Percentiles rank a stretch among this genome's conserved stretches.
Conservation (phyloP, 768 basidiomycete genomes). For the Macrolepiota albuminosa region DNA sequence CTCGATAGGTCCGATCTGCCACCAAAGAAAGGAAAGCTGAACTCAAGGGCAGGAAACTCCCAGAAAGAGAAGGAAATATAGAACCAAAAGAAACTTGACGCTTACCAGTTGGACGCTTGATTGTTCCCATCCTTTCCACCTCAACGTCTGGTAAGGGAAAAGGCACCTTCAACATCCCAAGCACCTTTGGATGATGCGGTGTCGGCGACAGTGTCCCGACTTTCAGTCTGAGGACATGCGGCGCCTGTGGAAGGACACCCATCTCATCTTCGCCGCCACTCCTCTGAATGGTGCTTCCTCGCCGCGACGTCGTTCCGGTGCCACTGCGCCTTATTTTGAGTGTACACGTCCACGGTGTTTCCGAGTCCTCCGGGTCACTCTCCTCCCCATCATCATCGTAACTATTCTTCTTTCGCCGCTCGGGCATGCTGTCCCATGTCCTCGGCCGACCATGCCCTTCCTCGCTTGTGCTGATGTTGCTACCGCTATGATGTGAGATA, state of each 20-base stretch:
- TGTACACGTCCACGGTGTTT: constrained; percentile 94
- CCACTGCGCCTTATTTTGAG: constrained; percentile 51
- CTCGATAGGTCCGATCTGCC: neutral
- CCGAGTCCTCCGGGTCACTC: constrained; percentile 93
- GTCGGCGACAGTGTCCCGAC: constrained; percentile 87
- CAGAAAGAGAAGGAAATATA: neutral
- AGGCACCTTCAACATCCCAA: constrained; percentile 87
- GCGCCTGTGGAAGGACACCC: constrained; percentile 12
- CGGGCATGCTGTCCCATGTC: constrained; percentile 4
- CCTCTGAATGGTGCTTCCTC: constrained; percentile 7
- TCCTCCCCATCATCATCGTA: constrained; percentile 53
- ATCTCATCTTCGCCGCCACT: constrained; percentile 9
- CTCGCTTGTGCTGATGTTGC: constrained; percentile 24
- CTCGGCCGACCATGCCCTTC: constrained; percentile 9
- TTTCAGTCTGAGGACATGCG: constrained; percentile 47
- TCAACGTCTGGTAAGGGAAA: constrained; percentile 84
- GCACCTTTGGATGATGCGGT: constrained; percentile 94
- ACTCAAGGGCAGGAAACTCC: neutral
- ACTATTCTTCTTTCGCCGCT: neutral
- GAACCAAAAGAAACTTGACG: constrained; percentile 17
- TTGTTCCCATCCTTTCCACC: constrained; percentile 52
- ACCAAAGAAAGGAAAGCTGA: neutral
- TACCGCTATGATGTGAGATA: constrained; percentile 34
- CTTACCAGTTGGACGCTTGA: constrained; percentile 43
- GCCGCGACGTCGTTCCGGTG: constrained; percentile 14